These are phyloP conservation scores for Tetracladium maxilliforme DNA, from an alignment of 2,329 filamentous ascomycete species.

Conservation along the genomic window DNA sequence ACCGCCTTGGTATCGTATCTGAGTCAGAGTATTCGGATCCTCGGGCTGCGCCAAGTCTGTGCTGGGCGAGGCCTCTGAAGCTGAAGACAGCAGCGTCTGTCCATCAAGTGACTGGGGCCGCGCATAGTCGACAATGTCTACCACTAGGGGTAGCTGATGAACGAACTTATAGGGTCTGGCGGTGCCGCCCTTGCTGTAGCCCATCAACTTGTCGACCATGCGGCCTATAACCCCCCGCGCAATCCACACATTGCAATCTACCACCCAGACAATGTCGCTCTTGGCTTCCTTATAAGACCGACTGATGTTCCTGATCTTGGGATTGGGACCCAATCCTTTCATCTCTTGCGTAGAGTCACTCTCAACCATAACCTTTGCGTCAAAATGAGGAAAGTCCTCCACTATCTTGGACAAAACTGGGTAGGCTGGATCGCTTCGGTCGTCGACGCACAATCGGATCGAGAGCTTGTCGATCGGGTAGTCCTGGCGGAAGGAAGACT, in stretches of 20 bases:
- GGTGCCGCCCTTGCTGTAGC: slow-evolving; percentile 37
- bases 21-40: slow-evolving; percentile 10
- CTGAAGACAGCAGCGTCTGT: slow-evolving; percentile 17
- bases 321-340: slow-evolving; percentile 71
- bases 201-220: slow-evolving; percentile 80
- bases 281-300: slow-evolving; percentile 79
- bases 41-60: slow-evolving; percentile 12
- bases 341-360: slow-evolving; percentile 32
- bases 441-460: slow-evolving; percentile 70
- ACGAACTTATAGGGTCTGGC: slow-evolving; percentile 72
- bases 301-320: slow-evolving; percentile 97
- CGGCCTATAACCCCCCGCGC: slow-evolving; percentile 62
- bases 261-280: slow-evolving; percentile 81
- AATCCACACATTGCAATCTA: slow-evolving; percentile 96
- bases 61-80: slow-evolving; percentile 15
- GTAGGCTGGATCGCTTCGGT: slow-evolving; percentile 60
- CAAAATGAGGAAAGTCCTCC: slow-evolving; percentile 54
- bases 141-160: slow-evolving; percentile 78
- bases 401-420: slow-evolving; percentile 59
- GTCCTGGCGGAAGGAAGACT: slow-evolving; percentile 67
- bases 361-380: slow-evolving; percentile 66
- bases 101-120: slow-evolving; percentile 11
- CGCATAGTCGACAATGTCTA: slow-evolving; percentile 47
- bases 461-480: slow-evolving; percentile 68
- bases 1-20: slow-evolving; percentile 36